A percentile compares a stretch with the other conserved stretches of the same genome.
Conservation (phyloP, 2,329 filamentous ascomycete genomes). For the Stachybotrys echinatus region DNA sequence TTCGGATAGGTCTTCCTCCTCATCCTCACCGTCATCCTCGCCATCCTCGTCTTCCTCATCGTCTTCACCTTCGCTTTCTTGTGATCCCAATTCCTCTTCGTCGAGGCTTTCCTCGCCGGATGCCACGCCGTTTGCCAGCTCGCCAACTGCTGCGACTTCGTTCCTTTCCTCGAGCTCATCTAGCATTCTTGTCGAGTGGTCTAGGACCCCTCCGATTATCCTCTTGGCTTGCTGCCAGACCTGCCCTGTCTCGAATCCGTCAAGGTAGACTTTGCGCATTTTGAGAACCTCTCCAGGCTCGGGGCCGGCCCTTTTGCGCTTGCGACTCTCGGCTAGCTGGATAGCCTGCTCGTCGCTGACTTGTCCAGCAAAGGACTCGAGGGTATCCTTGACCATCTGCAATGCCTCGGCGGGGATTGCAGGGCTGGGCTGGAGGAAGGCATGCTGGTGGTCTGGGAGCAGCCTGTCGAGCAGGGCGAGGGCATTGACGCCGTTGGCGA, state of each 20-base stretch:
- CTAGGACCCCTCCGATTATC: conserved; percentile 59
- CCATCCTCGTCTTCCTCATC: conserved; percentile 21
- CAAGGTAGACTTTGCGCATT: conserved; percentile 74
- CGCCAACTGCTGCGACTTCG: conserved; percentile 28
- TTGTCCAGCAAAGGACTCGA: conserved; percentile 72
- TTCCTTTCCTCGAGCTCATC: conserved; percentile 46
- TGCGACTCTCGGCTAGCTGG: conserved; percentile 65
- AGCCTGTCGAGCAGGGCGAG: conserved; percentile 53
- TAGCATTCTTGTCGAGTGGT: conserved; percentile 41
- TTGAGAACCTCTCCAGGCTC: conserved; percentile 56
- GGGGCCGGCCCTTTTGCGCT: conserved; percentile 64
- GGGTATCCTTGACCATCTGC: conserved; percentile 69
- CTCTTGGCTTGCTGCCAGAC: conserved; percentile 91
- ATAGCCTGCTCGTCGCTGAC: conserved; percentile 68
- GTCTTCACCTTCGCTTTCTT: neutral
- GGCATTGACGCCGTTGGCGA: conserved; percentile 24
- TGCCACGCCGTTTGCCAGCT: conserved; percentile 29
- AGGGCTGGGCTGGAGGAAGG: conserved; percentile 69
- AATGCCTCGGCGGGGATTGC: conserved; percentile 65
- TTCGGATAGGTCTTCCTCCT: conserved; percentile 14
- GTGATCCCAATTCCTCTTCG: conserved; percentile 21
- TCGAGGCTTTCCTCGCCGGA: conserved; percentile 13
- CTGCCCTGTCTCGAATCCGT: conserved; percentile 83
- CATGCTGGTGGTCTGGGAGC: conserved; percentile 56
- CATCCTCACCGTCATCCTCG: conserved; percentile 17